Evolutionary conservation across 495 filamentous ascomycete genomes (phyloP).

Genomic region (Podospora bellae-mahoneyi): DNA sequence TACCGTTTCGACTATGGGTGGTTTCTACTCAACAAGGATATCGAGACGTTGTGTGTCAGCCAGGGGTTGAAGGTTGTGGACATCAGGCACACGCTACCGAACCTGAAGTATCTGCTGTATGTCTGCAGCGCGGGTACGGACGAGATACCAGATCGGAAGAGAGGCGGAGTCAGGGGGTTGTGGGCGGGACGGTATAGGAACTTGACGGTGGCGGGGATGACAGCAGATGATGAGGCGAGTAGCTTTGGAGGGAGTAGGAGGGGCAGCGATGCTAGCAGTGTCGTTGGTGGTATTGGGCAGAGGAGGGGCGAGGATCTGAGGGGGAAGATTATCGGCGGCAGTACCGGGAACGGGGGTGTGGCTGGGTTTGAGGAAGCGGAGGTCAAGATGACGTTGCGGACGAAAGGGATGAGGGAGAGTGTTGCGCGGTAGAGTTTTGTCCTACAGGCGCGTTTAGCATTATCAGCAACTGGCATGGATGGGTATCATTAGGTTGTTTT

Average conservation of each 20-base stretch:
- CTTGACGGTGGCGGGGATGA: constrained; percentile 19
- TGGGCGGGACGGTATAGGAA: constrained; percentile 42
- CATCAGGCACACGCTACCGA: constrained; percentile 85
- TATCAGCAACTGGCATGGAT: not conserved
- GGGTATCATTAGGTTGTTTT: not conserved
- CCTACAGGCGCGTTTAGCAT: not conserved
- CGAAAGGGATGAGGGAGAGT: constrained; percentile 49
- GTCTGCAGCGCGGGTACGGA: constrained; percentile 74
- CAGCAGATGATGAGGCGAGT: constrained; percentile 30
- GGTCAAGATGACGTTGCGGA: constrained; percentile 41
- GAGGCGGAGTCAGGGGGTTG: constrained; percentile 69
- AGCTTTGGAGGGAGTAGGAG: constrained; percentile 44
- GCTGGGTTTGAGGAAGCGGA: constrained; percentile 36
- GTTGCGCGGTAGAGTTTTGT: constrained; percentile 25
- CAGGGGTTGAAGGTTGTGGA: constrained; percentile 75
- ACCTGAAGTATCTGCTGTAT: constrained; percentile 88
- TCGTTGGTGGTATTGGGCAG: constrained; percentile 29
- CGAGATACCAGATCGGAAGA: constrained; percentile 73
- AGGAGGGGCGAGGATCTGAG: constrained; percentile 40
- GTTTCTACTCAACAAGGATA: constrained; percentile 89
- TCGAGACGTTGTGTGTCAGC: constrained; percentile 77
- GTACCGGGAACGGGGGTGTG: constrained; percentile 12
- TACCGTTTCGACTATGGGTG: constrained; percentile 94
- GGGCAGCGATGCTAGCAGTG: constrained; percentile 44
- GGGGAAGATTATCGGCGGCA: constrained; percentile 25